Conservation (phyloP, 805 yeast genomes). For the Cyberlindnera xylosilytica region DNA sequence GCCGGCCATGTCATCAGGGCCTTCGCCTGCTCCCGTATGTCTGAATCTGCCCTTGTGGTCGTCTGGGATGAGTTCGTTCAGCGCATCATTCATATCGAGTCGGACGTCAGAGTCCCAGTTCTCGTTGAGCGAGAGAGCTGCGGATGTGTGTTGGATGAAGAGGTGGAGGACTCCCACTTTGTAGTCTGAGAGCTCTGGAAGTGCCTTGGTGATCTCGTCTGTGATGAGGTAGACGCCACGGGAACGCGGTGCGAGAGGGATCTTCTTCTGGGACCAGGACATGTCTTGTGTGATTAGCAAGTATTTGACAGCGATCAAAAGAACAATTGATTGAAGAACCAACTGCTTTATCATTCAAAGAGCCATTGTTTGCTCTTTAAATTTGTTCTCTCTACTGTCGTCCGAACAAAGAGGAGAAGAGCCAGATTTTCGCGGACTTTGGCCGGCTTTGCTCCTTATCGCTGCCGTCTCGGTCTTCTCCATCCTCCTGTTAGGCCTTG, state of each 20-base stretch:
- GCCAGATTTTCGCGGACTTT: too few relatives aligned
- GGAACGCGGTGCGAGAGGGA: slow-evolving; percentile 52
- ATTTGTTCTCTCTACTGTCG: neutral
- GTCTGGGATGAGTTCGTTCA: slow-evolving; percentile 70
- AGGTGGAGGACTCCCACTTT: slow-evolving; percentile 63
- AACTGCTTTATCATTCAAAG: neutral
- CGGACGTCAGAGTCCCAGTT: slow-evolving; percentile 78
- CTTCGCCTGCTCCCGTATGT: slow-evolving; percentile 55
- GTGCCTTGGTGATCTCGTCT: slow-evolving; percentile 51
- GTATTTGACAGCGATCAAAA: neutral
- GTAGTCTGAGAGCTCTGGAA: slow-evolving; percentile 59
- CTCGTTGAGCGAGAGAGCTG: slow-evolving; percentile 73
- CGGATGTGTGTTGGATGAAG: slow-evolving; percentile 77
- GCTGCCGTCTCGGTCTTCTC: slow-evolving; percentile 2
- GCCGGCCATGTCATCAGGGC: slow-evolving; percentile 83
- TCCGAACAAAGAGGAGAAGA: too few relatives aligned
- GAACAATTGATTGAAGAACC: neutral
- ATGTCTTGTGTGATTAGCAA: slow-evolving; percentile 1
- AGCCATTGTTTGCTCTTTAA: neutral
- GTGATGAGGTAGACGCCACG: slow-evolving; percentile 73
- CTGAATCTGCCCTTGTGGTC: slow-evolving; percentile 30
- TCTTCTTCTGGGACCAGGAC: slow-evolving; percentile 57
- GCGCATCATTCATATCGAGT: slow-evolving; percentile 58
- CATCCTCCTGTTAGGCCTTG: neutral
- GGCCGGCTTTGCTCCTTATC: neutral